Evolutionary conservation across 2,329 filamentous ascomycete species (phyloP).

Genomic region (Annulohypoxylon truncatum): DNA sequence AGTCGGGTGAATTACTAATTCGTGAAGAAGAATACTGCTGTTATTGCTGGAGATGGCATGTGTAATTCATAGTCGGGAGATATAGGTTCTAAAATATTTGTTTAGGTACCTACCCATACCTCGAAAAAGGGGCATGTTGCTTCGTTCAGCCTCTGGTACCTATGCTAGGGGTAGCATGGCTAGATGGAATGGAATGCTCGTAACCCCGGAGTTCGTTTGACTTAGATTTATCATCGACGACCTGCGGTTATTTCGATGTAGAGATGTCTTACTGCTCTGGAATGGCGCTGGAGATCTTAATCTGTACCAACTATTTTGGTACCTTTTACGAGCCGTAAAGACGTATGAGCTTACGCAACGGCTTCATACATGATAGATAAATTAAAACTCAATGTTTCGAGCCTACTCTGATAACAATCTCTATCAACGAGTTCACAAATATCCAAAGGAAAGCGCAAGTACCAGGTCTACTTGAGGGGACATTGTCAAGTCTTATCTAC

Average conservation of each 20-base stretch:
- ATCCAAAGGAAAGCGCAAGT: not conserved
- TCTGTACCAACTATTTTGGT: not conserved
- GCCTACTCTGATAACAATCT: not conserved
- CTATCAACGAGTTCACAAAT: not conserved
- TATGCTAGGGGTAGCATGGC: conserved; percentile 28
- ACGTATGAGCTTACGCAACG: not conserved
- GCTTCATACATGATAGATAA: not conserved
- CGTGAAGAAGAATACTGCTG: conserved; percentile 26
- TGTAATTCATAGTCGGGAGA: conserved; percentile 9
- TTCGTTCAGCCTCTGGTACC: conserved; percentile 2
- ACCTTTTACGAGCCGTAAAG: not conserved
- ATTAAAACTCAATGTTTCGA: not conserved
- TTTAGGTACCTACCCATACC: conserved; percentile 2
- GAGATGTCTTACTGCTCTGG: conserved; percentile 24
- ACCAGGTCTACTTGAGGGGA: not conserved
- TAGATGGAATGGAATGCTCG: not conserved
- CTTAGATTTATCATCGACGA: conserved; percentile 29
- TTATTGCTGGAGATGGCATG: not conserved
- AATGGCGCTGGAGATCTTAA: conserved; percentile 36
- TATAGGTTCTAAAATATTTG: conserved; percentile 38
- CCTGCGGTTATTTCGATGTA: not conserved
- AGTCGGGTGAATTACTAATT: not conserved
- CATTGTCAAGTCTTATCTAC: conserved; percentile 1
- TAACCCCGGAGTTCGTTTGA: conserved; percentile 19
- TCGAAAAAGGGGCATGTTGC: not conserved